Base-by-base conservation (phyloP, 192 early-diverging fungal genomes). In the Anaeromyces robustus region DNA sequence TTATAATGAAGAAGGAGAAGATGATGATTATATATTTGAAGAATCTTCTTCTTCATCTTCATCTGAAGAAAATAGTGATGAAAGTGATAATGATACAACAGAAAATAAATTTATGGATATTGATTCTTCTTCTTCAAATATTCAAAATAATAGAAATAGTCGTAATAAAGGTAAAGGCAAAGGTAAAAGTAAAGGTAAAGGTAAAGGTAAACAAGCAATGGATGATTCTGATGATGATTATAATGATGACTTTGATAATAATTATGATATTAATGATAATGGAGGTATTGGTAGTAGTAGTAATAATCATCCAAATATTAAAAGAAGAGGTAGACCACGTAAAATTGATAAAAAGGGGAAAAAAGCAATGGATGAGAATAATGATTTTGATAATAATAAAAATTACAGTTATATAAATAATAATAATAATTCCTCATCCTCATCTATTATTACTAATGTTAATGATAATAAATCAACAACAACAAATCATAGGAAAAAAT, bases 1-100 rank as follows among this genome's bases (percentile, higher is more conserved):
- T 0, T 82, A 90, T 13, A 87, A 87, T n/a, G 90, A 92, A 32
- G 89, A 90, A 30, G 87, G 87, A 77, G 88, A 89, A 78, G 91
- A 89, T 31, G 90, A 89, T 39, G 91, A 92, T 41, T 92, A 88
- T 80, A 80, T 85, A 39, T 32, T 87, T 80, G 82, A 82, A 29
- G 78, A 81, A 2, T 84, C 86, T 5, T 79, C 82, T 14, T 80
- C 82, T 9, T 82, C 81, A n/a, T n/a, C n/a, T n/a, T 86, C 86
- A 0, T 82, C 80, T 9, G 84, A 82, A 18, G 90, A 91, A 11
- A 86, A 87, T 39, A 87, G 92, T 3, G 89, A 88, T 5, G 89
- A 89, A 29, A 88, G 89, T n/a, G 87, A 80, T 9, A 83, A 87
- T 41, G 19, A 83, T 78, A 82, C 77, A 0, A 80, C 31, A 13